Conservation (phyloP, 2,329 filamentous ascomycete species). For the Fusarium lyarnte region DNA sequence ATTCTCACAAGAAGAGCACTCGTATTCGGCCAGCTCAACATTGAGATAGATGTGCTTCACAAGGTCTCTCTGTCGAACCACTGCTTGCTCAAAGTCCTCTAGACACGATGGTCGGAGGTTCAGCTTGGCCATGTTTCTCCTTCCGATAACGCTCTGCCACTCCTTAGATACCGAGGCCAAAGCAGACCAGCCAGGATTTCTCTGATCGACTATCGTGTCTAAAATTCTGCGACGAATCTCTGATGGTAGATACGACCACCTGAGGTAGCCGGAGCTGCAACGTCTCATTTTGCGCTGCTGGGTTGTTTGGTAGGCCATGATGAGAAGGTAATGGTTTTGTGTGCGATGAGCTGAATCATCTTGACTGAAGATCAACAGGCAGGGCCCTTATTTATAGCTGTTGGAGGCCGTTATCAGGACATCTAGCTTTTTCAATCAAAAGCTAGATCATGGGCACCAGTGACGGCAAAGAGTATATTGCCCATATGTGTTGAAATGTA, state of each 20-base stretch:
- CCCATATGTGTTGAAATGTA: too few species aligned
- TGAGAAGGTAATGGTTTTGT: background rate
- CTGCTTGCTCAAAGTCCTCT: background rate
- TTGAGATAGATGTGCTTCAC: constrained; percentile 9
- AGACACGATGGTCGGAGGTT: background rate
- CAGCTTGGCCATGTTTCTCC: constrained; percentile 5
- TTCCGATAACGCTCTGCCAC: constrained; percentile 14
- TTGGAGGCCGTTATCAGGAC: too few species aligned
- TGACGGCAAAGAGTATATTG: too few species aligned
- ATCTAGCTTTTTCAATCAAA: too few species aligned
- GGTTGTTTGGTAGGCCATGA: background rate
- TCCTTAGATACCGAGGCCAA: constrained; percentile 5
- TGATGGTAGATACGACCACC: background rate
- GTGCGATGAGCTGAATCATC: too few species aligned
- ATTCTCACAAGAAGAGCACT: background rate
- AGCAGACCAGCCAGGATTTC: background rate
- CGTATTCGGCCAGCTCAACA: background rate
- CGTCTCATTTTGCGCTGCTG: background rate
- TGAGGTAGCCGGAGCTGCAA: background rate
- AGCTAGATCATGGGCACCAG: too few species aligned
- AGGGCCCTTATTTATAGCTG: too few species aligned
- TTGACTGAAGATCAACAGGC: too few species aligned
- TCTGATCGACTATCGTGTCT: background rate
- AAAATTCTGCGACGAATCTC: background rate
- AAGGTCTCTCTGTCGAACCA: background rate